Evolutionary conservation across 164 flowering plant genomes (phyloP), one percentile per base, ranked within the genome.

Genomic region (Litsea cubeba): DNA sequence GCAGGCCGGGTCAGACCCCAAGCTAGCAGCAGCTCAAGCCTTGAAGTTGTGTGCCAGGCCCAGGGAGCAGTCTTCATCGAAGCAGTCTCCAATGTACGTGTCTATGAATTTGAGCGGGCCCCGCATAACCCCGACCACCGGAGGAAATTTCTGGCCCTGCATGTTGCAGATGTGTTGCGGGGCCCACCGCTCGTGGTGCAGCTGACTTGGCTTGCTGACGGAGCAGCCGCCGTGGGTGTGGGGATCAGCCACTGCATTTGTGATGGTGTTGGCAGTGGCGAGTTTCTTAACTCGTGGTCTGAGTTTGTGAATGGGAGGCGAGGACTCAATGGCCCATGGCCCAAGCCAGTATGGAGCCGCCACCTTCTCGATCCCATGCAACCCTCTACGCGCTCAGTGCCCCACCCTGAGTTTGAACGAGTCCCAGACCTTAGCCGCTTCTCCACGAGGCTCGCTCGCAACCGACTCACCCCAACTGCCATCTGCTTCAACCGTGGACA

Each of bases 121-220:
- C 95, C 91, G 0, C 64, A 62, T 7, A 70, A 70, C 57, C 78
- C 82, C 5, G 72, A 81, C 1, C 79, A 86, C 58, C 85, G 91
- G 92, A 66, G 88, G 76, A 78, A 83, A 30, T 79, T 91, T 1
- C 63, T 91, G 73, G 78, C 86, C 11, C n/a, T 87, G 54, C 76
- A 84, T 70, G 87, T 83, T 74, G 77, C 71, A 0, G 93, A 89
- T 25, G 88, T 88, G 1, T 78, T 90, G 1, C 26, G 69, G 3
- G 87, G 89, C 49, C 93, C 95, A 32, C 89, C 85, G 0, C 75
- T 90, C 1, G 88, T 87, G 2, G 76, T 90, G 11, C 95, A 90
- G 83, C 87, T 90, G 71, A 89, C 95, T 62, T 87, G 90, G 91
- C 90, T 90, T 1, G 65, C 75, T 6, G 89, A 86, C 28, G 93